Evolutionary conservation across 805 yeast species (phyloP).

Genomic region (Ogataea methanolica): DNA sequence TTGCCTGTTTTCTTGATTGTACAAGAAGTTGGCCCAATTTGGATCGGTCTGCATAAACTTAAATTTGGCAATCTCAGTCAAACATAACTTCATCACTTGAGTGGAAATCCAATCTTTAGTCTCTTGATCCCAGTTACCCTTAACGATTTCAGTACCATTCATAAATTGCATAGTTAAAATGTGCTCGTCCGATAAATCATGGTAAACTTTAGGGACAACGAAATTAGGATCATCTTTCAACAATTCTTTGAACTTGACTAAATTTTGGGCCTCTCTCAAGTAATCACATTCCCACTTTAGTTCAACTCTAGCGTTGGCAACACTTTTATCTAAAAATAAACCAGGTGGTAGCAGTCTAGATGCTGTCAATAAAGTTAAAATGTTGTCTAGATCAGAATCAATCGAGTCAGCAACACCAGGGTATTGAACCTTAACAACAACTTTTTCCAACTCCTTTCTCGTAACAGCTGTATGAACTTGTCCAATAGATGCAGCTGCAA

Average conservation of each 20-base stretch:
- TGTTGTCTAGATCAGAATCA: conserved; percentile 88
- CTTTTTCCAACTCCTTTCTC: conserved; percentile 54
- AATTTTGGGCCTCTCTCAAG: conserved; percentile 76
- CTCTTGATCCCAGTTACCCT: conserved; percentile 69
- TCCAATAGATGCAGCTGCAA: conserved; percentile 97
- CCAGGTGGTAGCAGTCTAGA: conserved; percentile 87
- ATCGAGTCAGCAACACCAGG: conserved; percentile 95
- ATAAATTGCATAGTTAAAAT: conserved; percentile 87
- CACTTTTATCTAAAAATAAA: conserved; percentile 82
- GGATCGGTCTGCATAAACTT: conserved; percentile 98
- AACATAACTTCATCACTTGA: conserved; percentile 79
- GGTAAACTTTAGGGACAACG: conserved; percentile 76
- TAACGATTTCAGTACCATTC: conserved; percentile 78
- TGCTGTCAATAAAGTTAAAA: conserved; percentile 78
- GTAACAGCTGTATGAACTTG: conserved; percentile 88
- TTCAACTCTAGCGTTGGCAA: conserved; percentile 89
- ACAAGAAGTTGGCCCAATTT: conserved; percentile 96
- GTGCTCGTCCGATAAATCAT: conserved; percentile 71
- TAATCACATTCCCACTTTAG: conserved; percentile 98
- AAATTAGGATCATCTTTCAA: conserved; percentile 59
- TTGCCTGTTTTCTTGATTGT: conserved; percentile 63
- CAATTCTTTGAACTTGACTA: conserved; percentile 63
- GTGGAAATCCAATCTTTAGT: conserved; percentile 79
- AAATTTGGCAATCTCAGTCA: conserved; percentile 78
- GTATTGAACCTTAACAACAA: conserved; percentile 93